Evolutionary conservation across 2,329 filamentous ascomycete species (phyloP).

Genomic region (Ascomycota sp.): DNA sequence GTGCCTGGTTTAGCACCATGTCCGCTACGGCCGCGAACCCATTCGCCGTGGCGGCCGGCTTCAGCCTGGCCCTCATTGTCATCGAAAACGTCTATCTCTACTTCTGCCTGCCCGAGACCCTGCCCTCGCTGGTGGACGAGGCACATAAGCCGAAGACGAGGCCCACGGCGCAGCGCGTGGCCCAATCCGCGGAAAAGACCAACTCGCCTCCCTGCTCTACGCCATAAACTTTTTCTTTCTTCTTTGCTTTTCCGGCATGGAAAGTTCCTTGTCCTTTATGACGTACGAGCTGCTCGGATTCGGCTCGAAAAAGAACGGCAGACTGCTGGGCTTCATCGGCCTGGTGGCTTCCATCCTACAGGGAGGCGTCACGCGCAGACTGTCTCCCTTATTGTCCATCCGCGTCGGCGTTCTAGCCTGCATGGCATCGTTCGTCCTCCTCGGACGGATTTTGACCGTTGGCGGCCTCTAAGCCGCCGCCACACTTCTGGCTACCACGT

Average conservation of each 20-base stretch:
- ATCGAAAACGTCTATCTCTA: conserved; percentile 81
- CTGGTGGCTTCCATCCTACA: conserved; percentile 83
- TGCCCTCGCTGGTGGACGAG: conserved; percentile 33
- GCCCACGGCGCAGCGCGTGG: conserved; percentile 5
- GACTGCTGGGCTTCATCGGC: conserved; percentile 75
- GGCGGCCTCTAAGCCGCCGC: conserved; percentile 61
- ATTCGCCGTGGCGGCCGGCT: conserved; percentile 78
- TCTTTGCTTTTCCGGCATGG: conserved; percentile 94
- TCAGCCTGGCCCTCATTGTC: conserved; percentile 69
- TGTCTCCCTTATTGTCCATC: conserved; percentile 63
- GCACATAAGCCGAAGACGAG: conserved; percentile 7
- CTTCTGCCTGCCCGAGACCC: conserved; percentile 65
- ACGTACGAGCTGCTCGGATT: conserved; percentile 87
- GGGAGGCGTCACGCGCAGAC: conserved; percentile 70
- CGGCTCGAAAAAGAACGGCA: conserved; percentile 58
- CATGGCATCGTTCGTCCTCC: conserved; percentile 58
- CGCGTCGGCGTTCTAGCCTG: conserved; percentile 62
- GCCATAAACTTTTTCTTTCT: conserved; percentile 76
- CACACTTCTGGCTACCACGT: conserved; percentile 69
- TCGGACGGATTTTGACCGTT: conserved; percentile 49
- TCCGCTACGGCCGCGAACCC: conserved; percentile 69
- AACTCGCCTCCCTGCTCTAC: conserved; percentile 77
- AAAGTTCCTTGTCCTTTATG: conserved; percentile 94
- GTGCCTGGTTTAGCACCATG: conserved; percentile 65
- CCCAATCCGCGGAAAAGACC: conserved; percentile 30